A percentile compares a stretch with the other conserved stretches of the same genome.
phyloP scores from a whole-genome alignment of 805 yeast species.

The Ogataea minuta region DNA sequence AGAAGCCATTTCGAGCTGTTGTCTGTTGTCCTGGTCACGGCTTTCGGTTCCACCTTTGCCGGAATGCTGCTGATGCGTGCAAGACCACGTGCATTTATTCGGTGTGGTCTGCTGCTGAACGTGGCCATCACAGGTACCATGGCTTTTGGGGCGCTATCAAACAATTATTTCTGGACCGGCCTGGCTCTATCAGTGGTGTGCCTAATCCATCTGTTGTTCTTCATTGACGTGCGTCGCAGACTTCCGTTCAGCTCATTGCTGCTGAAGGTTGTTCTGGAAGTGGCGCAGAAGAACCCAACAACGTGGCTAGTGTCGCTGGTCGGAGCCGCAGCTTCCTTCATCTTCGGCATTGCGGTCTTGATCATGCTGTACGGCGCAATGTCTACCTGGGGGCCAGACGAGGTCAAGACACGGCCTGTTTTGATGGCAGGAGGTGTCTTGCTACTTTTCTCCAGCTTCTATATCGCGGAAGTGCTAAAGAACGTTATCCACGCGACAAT shows the following conservation, averaged over 20 bases:
- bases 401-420: conserved; percentile 14
- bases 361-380: conserved; percentile 4
- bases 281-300: conserved; percentile 67
- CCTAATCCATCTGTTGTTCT: conserved; percentile 11
- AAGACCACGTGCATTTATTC: conserved; percentile 8
- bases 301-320: conserved; percentile 37
- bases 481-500: conserved; percentile 77
- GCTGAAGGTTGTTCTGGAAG: conserved; percentile 52
- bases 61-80: conserved; percentile 2
- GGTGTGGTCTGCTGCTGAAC: conserved; percentile 2
- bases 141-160: conserved; percentile 65
- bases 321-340: conserved; percentile 8
- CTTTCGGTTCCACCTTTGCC: neutral
- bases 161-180: conserved; percentile 71
- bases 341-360: conserved; percentile 5
- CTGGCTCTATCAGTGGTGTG: conserved; percentile 43
- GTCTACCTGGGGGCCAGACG: conserved; percentile 19
- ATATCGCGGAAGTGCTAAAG: conserved; percentile 75
- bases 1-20: too few relatives aligned
- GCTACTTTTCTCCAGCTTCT: conserved; percentile 77
- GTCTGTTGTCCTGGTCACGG: neutral
- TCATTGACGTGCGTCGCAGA: conserved; percentile 17
- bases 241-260: conserved; percentile 27
- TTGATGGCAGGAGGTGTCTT: conserved; percentile 40
- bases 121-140: conserved; percentile 59